Conservation (phyloP, 441 rosid species). For the Brassica balearica region DNA sequence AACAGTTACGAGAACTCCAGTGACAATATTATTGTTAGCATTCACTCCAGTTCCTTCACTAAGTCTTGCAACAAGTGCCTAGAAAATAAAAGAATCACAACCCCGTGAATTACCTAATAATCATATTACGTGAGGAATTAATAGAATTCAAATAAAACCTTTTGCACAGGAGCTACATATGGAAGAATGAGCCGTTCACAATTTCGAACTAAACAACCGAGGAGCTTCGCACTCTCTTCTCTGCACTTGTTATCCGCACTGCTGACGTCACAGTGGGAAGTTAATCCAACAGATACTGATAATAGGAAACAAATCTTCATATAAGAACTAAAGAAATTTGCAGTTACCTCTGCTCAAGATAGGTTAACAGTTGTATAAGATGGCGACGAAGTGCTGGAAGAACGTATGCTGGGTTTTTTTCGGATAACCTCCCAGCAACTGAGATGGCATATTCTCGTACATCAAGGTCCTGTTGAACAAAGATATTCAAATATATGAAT, state of each 20-base stretch:
- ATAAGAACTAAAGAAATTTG: conserved; percentile 21
- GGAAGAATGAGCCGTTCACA: conserved; percentile 97
- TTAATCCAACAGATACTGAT: conserved; percentile 42
- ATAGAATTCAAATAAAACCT: conserved; percentile 62
- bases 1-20: conserved; percentile 98
- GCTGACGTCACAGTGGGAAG: conserved; percentile 63
- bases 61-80: conserved; percentile 99
- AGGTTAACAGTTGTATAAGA: conserved; percentile 96
- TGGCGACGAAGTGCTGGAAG: conserved; percentile 99
- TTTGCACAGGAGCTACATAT: conserved; percentile 95
- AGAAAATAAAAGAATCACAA: conserved; percentile 42
- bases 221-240: conserved; percentile 99
- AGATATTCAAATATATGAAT: conserved; percentile 28
- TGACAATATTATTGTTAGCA: conserved; percentile 90
- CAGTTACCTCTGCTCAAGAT: conserved; percentile 93
- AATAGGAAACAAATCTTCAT: conserved; percentile 19
- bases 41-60: conserved; percentile 86
- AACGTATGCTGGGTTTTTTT: conserved; percentile 99
- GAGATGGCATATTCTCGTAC: conserved; percentile 98
- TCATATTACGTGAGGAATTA: conserved; percentile 36
- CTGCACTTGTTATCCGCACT: conserved; percentile 99
- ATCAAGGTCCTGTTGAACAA: conserved; percentile 82
- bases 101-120: conserved; percentile 32
- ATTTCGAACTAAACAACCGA: conserved; percentile 97
- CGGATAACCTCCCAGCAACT: conserved; percentile 97